Percentiles rank a stretch among this genome's conserved stretches.
These are phyloP conservation scores for Tetradesmus lagerheimii DNA, from an alignment of 139 green algal genomes.

Conservation along the genomic window DNA sequence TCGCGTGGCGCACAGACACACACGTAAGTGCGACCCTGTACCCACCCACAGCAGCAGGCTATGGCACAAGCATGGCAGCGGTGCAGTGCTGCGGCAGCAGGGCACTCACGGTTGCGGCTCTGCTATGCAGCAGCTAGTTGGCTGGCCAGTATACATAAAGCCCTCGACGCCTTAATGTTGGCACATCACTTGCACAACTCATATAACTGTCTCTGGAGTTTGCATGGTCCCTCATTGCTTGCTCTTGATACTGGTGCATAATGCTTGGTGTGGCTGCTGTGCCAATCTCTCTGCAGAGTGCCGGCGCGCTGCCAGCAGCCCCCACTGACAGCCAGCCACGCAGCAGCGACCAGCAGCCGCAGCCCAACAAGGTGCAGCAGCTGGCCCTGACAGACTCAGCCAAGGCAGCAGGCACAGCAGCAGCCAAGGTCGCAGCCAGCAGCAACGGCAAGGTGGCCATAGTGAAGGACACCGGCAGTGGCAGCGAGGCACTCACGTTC, in stretches of 20 bases:
- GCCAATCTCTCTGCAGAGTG: background rate
- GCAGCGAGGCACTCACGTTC: slow-evolving; percentile 8
- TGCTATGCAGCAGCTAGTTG: background rate
- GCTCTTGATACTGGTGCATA: background rate
- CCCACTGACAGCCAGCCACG: background rate
- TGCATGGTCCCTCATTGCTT: background rate
- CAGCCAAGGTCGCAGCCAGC: background rate
- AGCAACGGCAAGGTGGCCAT: background rate
- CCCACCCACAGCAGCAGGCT: background rate
- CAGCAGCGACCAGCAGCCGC: slow-evolving; percentile 11
- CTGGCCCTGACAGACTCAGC: background rate
- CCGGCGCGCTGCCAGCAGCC: background rate
- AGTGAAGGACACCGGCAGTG: slow-evolving; percentile 1
- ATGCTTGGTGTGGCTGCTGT: background rate
- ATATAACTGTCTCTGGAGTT: background rate
- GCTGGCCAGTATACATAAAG: background rate
- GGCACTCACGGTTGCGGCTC: background rate
- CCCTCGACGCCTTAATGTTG: background rate
- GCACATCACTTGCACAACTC: background rate
- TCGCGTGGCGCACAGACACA: slow-evolving; percentile 32
- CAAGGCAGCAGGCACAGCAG: background rate
- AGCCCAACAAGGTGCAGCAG: slow-evolving; percentile 9
- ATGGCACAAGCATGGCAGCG: background rate
- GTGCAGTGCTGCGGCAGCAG: background rate
- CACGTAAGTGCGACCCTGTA: background rate